Percentiles rank a stretch among this genome's conserved stretches.
Evolutionary conservation across 495 filamentous ascomycete species (phyloP).

Genomic region (Hypoxylon cercidicola): DNA sequence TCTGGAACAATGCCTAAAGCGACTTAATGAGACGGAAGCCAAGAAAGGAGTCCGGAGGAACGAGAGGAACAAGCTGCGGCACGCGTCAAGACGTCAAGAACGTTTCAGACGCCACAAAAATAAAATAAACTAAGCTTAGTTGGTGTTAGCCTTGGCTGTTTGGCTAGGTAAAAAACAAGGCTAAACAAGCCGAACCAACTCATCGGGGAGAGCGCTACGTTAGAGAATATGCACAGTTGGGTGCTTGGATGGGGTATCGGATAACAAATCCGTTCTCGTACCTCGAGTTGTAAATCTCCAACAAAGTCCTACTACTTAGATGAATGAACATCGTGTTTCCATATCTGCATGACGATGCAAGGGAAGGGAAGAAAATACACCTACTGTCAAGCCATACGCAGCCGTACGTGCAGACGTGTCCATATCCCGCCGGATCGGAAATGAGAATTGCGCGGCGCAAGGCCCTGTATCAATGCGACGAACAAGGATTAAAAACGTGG

Average conservation of each 20-base stretch:
- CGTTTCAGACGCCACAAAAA: slow-evolving; percentile 43
- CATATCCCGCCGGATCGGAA: slow-evolving; percentile 13
- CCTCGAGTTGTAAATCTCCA: no score
- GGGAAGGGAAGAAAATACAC: no score
- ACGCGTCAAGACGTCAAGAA: slow-evolving; percentile 42
- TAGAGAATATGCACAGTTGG: slow-evolving; percentile 33
- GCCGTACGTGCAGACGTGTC: no score
- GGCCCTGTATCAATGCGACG: slow-evolving; percentile 18
- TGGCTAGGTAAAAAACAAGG: no score
- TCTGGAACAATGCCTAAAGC: slow-evolving; percentile 49
- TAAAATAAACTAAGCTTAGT: slow-evolving; percentile 1
- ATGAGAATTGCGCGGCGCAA: neutral
- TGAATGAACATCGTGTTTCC: no score
- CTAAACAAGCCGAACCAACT: neutral
- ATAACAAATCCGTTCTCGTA: no score
- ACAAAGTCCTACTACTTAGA: no score
- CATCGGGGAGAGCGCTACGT: slow-evolving; percentile 22
- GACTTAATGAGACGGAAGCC: slow-evolving; percentile 16
- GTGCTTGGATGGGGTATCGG: no score
- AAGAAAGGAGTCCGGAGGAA: slow-evolving; percentile 34
- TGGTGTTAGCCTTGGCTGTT: neutral
- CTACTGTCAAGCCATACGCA: slow-evolving; percentile 5
- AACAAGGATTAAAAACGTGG: slow-evolving; percentile 40
- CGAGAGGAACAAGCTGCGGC: slow-evolving; percentile 26
- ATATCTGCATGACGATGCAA: no score